Base-by-base conservation (phyloP, 1,139 yeast species). In the Blastobotrys illinoisensis region DNA sequence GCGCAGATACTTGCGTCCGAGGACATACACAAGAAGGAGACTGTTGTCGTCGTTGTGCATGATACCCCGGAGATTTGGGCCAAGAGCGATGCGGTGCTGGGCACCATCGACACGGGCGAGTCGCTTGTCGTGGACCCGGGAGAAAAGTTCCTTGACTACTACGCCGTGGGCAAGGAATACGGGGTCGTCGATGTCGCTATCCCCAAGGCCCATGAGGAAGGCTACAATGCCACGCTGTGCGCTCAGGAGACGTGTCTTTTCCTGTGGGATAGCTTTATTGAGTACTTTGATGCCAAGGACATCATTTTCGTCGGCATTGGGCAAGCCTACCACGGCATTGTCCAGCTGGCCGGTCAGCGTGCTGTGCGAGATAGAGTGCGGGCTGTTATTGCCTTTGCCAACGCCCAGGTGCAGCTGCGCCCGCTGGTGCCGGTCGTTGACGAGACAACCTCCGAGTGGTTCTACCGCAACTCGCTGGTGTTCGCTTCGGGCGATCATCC, bases 51-150 rank as follows among this genome's bases (percentile, higher is more conserved):
- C 14, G 71, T 88, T 7, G 82, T 91, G 13, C 98, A 91, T 69
- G 98, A 91, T 64, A 90, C 98, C 1, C 91, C 97, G 1, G 95
- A 90, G 59, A 79, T 93, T 6, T 90, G 97, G 96, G 96, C 96
- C 1, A 82, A 86, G 60, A 74, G 85, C 28, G 90, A 90, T 67
- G 90, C 96, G 0, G 72, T 85, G 5, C 80, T 86, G 23, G 98
- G 98, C 9, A 77, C 80, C 47, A 81, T 91, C 48, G 90, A 87
- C 59, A 79, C 91, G 14, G 79, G 82, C 52, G 80, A 87, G 1
- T 83, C 96, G 1, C 73, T 81, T 2, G 79, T 89, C 46, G 81
- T 88, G 19, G 90, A 85, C 60, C 77, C 83, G 14, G 75, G 83
- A 0, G 61, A 75, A n/a, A 74, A 75, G 58, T 74, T 83, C 52